A percentile compares a stretch with the other conserved stretches of the same genome.
Evolutionary conservation across 768 basidiomycete genomes (phyloP).

Genomic region (Amanita pallidorosea): DNA sequence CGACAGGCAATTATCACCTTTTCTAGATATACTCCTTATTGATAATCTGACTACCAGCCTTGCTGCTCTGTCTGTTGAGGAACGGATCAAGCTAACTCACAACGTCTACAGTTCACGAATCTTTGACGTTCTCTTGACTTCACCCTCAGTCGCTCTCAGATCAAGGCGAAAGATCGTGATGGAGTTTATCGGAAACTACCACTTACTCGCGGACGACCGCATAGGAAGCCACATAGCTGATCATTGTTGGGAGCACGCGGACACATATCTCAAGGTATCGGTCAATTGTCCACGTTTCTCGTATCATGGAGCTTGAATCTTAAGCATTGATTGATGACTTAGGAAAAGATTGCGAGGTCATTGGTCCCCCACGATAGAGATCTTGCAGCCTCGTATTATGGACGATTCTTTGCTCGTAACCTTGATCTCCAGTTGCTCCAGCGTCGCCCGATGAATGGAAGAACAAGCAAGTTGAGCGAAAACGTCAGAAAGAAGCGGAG

Average conservation of each 20-base stretch:
- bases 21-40: background rate
- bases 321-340: conserved; percentile 10
- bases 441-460: conserved; percentile 83
- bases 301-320: no score
- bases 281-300: no score
- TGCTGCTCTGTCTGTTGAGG: conserved; percentile 40
- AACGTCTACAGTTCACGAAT: conserved; percentile 64
- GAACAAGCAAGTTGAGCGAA: conserved; percentile 46
- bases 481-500: conserved; percentile 9
- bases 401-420: conserved; percentile 77
- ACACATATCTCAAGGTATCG: conserved; percentile 79
- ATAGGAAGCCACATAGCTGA: conserved; percentile 87
- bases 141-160: conserved; percentile 51
- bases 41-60: conserved; percentile 31
- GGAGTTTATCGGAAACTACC: conserved; percentile 70
- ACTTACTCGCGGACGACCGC: conserved; percentile 75
- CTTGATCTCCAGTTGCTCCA: conserved; percentile 71
- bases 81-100: conserved; percentile 41
- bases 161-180: conserved; percentile 62
- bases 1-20: conserved; percentile 43
- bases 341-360: conserved; percentile 91
- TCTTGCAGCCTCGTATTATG: conserved; percentile 72
- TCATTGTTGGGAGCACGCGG: conserved; percentile 85
- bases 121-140: conserved; percentile 68
- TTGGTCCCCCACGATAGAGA: conserved; percentile 60